These are phyloP conservation scores for Blastobotrys ciferrii DNA, from an alignment of 1,139 yeast genomes.

Conservation along the genomic window DNA sequence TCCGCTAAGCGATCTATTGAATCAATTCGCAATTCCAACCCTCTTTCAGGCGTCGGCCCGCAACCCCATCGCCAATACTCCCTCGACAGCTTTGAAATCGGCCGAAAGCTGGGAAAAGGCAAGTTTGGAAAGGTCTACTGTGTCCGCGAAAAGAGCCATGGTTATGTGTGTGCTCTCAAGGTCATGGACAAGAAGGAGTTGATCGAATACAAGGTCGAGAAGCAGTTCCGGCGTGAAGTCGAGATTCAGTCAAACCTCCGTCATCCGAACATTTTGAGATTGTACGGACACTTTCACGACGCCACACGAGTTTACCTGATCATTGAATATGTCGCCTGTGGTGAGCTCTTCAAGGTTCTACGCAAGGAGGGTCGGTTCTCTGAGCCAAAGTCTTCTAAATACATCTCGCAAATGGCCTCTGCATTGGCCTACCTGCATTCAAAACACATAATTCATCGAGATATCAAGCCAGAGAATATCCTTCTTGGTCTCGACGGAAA, in stretches of 20 bases:
- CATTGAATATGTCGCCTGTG: slow-evolving; percentile 80
- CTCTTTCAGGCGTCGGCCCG: slow-evolving; percentile 29
- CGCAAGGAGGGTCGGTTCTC: slow-evolving; percentile 64
- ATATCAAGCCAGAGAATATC: slow-evolving; percentile 89
- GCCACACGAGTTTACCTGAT: slow-evolving; percentile 73
- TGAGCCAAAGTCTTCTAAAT: slow-evolving; percentile 68
- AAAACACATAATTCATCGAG: slow-evolving; percentile 83
- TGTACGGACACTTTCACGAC: slow-evolving; percentile 86
- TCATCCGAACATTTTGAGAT: slow-evolving; percentile 75
- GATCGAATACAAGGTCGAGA: slow-evolving; percentile 72
- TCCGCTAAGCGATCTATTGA: slow-evolving; percentile 9
- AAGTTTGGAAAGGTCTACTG: slow-evolving; percentile 92
- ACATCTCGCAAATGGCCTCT: slow-evolving; percentile 77
- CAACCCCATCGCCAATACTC: slow-evolving; percentile 31
- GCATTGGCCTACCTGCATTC: slow-evolving; percentile 76
- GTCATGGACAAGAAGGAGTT: slow-evolving; percentile 85
- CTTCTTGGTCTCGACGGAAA: slow-evolving; percentile 68
- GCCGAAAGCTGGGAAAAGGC: slow-evolving; percentile 87
- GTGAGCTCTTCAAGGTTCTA: slow-evolving; percentile 78
- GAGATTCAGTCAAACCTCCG: slow-evolving; percentile 77
- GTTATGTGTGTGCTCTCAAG: slow-evolving; percentile 84
- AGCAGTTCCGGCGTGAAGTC: slow-evolving; percentile 84
- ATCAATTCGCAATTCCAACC: slow-evolving; percentile 28
- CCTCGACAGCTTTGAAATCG: slow-evolving; percentile 76
- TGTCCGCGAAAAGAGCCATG: slow-evolving; percentile 71